Percentiles rank a stretch among this genome's conserved stretches.
Evolutionary conservation across 1,284 basidiomycete species (phyloP).

Genomic region (Ustilago hordei): DNA sequence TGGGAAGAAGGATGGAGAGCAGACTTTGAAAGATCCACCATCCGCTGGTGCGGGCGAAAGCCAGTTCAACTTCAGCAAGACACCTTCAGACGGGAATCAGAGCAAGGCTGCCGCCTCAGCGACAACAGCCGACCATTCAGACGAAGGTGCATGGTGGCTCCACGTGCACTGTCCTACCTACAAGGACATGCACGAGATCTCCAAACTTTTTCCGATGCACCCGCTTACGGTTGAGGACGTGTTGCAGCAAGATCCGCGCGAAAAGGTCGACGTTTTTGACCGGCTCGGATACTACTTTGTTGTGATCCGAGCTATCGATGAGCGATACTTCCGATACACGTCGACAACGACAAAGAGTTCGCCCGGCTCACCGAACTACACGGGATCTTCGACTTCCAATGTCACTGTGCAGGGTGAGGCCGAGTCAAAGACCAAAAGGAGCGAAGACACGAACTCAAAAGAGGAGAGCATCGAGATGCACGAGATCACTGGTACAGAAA

Average conservation of each 20-base stretch:
- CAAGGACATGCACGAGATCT: constrained; percentile 87
- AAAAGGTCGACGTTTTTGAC: constrained; percentile 90
- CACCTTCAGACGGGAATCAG: constrained; percentile 13
- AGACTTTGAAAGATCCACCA: background rate
- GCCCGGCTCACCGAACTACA: constrained; percentile 26
- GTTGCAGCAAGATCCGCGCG: constrained; percentile 90
- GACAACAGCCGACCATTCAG: constrained; percentile 8
- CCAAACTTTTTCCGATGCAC: constrained; percentile 90
- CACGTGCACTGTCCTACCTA: constrained; percentile 90
- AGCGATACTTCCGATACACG: constrained; percentile 74
- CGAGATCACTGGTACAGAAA: constrained; percentile 13
- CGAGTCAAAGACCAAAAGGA: constrained; percentile 18
- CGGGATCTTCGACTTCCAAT: constrained; percentile 20
- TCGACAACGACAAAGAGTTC: constrained; percentile 59
- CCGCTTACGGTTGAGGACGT: constrained; percentile 95
- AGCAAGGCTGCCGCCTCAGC: constrained; percentile 15
- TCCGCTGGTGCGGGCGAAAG: background rate
- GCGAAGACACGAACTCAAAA: constrained; percentile 7
- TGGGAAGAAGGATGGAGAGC: background rate
- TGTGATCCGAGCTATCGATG: constrained; percentile 84
- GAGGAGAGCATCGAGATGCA: constrained; percentile 45
- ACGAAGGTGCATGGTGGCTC: constrained; percentile 81
- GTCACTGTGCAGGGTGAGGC: constrained; percentile 29
- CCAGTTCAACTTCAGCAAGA: constrained; percentile 6
- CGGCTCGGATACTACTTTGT: constrained; percentile 93